Evolutionary conservation across 192 early-diverging fungal species (phyloP).

Genomic region (Chytriomyces confervae): DNA sequence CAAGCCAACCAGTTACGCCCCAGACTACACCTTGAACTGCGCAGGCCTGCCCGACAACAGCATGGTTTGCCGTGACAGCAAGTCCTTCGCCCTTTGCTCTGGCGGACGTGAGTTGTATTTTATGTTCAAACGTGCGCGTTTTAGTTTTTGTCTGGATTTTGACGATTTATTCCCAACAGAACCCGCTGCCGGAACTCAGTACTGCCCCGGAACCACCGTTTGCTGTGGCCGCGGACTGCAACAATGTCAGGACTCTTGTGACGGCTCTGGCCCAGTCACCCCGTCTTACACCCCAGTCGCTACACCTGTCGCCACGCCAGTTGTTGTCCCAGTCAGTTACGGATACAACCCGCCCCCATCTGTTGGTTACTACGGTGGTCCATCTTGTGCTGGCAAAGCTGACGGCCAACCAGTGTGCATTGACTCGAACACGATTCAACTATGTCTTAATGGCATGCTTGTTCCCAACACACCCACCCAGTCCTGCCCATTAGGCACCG

Average conservation of each 20-base stretch:
- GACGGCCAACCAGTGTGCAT: conserved; percentile 21
- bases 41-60: conserved; percentile 19
- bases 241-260: not conserved
- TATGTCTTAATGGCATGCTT: not conserved
- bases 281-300: not conserved
- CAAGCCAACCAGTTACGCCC: not conserved
- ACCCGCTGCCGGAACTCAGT: conserved; percentile 1
- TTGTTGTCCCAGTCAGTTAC: not conserved
- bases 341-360: not conserved
- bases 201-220: not conserved
- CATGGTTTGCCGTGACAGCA: conserved; percentile 14
- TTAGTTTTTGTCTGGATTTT: not conserved
- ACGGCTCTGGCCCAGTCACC: not conserved
- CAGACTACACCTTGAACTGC: conserved; percentile 12
- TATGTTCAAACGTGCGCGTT: too few relatives aligned
- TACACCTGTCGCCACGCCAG: not conserved
- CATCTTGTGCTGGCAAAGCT: conserved; percentile 16
- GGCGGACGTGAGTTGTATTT: conserved; percentile 4
- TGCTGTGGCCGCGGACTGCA: not conserved
- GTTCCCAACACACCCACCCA: not conserved
- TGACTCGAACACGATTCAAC: not conserved
- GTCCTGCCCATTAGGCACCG: not conserved
- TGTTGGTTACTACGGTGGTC: not conserved
- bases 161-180: not conserved
- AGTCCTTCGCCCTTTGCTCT: not conserved